A percentile compares a stretch with the other conserved stretches of the same genome.
Evolutionary conservation across 139 green algal genomes (phyloP).

Genomic region (Nannochloris sp.): DNA sequence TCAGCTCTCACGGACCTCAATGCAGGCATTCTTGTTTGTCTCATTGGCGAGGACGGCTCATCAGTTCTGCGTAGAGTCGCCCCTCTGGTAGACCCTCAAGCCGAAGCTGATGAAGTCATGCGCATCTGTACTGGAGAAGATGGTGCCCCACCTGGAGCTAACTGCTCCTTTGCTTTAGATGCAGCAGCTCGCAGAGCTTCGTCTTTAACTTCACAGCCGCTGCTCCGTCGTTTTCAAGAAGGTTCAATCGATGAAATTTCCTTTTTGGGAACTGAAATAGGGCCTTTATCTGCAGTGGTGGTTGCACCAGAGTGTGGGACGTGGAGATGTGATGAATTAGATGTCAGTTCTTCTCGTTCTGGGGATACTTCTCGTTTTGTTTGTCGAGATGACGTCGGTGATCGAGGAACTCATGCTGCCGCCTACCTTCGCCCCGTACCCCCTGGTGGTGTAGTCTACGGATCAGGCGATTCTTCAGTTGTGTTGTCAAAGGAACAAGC

Average conservation of each 20-base stretch:
- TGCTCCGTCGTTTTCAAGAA: slow-evolving; percentile 59
- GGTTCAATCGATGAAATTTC: slow-evolving; percentile 58
- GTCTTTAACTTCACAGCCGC: not conserved
- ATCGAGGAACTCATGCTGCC: slow-evolving; percentile 27
- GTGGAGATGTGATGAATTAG: slow-evolving; percentile 64
- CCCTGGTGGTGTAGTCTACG: slow-evolving; percentile 56
- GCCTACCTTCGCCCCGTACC: slow-evolving; percentile 57
- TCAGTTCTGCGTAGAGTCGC: slow-evolving; percentile 42
- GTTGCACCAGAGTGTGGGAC: slow-evolving; percentile 59
- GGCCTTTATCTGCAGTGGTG: slow-evolving; percentile 51
- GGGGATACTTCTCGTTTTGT: slow-evolving; percentile 61
- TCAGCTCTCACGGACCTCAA: slow-evolving; percentile 36
- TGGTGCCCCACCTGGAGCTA: slow-evolving; percentile 1
- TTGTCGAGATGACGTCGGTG: slow-evolving; percentile 51
- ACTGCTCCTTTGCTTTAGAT: slow-evolving; percentile 24
- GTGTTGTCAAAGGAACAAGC: slow-evolving; percentile 49
- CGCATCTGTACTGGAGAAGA: slow-evolving; percentile 40
- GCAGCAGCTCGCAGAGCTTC: not conserved
- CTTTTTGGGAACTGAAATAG: slow-evolving; percentile 62
- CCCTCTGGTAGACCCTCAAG: slow-evolving; percentile 36
- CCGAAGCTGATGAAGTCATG: slow-evolving; percentile 15
- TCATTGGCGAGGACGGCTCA: slow-evolving; percentile 40
- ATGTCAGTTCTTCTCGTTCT: slow-evolving; percentile 50
- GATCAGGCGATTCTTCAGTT: slow-evolving; percentile 44
- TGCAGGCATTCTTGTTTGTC: slow-evolving; percentile 46